These are phyloP conservation scores for Solanum aculeatissimum DNA, from an alignment of 305 asterid genomes.

Conservation along the genomic window DNA sequence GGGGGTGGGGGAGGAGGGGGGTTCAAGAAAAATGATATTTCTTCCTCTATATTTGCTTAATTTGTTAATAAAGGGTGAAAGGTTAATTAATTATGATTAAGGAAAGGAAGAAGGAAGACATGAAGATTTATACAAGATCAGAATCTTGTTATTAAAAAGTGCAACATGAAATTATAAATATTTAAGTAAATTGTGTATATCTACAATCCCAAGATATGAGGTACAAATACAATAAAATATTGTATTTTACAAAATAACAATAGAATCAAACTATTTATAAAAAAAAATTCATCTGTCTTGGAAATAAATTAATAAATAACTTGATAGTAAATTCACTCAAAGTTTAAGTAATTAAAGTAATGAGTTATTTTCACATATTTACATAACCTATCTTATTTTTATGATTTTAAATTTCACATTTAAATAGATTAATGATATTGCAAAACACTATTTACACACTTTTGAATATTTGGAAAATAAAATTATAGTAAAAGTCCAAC, in stretches of 20 bases:
- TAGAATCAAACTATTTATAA: background rate
- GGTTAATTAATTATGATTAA: background rate
- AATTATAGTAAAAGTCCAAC: background rate
- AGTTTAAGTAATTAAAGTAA: background rate
- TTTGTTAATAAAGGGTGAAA: background rate
- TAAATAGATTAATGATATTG: too few relatives aligned
- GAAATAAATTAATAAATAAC: background rate
- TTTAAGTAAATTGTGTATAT: background rate
- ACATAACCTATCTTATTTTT: background rate
- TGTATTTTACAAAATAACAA: background rate
- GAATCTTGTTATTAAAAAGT: background rate
- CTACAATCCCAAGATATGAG: background rate
- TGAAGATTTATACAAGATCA: background rate
- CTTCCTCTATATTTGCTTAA: background rate
- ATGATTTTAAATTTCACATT: background rate
- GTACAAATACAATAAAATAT: background rate
- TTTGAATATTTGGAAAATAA: background rate
- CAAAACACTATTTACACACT: background rate
- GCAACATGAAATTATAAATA: background rate
- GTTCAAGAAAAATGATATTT: too few relatives aligned
- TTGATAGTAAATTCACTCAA: background rate
- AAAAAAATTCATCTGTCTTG: background rate
- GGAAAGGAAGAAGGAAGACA: background rate
- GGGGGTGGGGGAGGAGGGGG: too few relatives aligned
- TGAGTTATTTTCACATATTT: background rate